Conservation (phyloP, 495 filamentous ascomycete species). For the Penicillium dipodomyicola region DNA sequence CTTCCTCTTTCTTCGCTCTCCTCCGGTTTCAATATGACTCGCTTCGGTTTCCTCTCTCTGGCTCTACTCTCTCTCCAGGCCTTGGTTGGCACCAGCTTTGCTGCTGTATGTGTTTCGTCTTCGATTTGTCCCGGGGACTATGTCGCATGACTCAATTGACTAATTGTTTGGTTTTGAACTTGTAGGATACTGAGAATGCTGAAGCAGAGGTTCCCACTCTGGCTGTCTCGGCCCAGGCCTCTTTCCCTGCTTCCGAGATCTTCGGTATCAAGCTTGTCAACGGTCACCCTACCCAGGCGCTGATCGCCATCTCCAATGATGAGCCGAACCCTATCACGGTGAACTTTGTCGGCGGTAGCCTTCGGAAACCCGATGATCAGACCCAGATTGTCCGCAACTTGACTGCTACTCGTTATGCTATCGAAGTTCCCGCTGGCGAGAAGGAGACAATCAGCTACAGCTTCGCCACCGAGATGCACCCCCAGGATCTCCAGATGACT, state of each 20-base stretch:
- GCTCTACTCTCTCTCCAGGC: slow-evolving; percentile 69
- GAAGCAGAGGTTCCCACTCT: slow-evolving; percentile 56
- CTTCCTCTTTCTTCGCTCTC: slow-evolving; percentile 22
- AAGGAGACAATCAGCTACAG: slow-evolving; percentile 73
- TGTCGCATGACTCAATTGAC: slow-evolving; percentile 24
- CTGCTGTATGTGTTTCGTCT: slow-evolving; percentile 53
- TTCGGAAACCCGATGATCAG: slow-evolving; percentile 60
- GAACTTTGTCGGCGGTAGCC: slow-evolving; percentile 71
- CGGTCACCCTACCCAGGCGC: slow-evolving; percentile 77
- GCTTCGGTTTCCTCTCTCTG: slow-evolving; percentile 67
- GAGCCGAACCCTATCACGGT: slow-evolving; percentile 75
- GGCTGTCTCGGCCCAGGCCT: slow-evolving; percentile 69
- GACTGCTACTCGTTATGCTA: slow-evolving; percentile 69
- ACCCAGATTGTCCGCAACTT: slow-evolving; percentile 74
- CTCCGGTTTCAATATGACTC: slow-evolving; percentile 59
- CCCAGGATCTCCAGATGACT: slow-evolving; percentile 79
- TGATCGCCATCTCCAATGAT: slow-evolving; percentile 79
- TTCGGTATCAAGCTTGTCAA: slow-evolving; percentile 97
- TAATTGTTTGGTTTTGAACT: slow-evolving; percentile 10
- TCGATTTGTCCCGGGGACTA: slow-evolving; percentile 1
- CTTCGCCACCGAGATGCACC: slow-evolving; percentile 89
- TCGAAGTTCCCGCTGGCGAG: slow-evolving; percentile 74
- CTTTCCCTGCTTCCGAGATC: slow-evolving; percentile 85
- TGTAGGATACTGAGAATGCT: slow-evolving; percentile 47
- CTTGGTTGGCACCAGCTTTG: slow-evolving; percentile 57